A percentile compares a stretch with the other conserved stretches of the same genome.
These are phyloP conservation scores for Porcisia hertigi DNA, from an alignment of 208 protist species.

Conservation along the genomic window DNA sequence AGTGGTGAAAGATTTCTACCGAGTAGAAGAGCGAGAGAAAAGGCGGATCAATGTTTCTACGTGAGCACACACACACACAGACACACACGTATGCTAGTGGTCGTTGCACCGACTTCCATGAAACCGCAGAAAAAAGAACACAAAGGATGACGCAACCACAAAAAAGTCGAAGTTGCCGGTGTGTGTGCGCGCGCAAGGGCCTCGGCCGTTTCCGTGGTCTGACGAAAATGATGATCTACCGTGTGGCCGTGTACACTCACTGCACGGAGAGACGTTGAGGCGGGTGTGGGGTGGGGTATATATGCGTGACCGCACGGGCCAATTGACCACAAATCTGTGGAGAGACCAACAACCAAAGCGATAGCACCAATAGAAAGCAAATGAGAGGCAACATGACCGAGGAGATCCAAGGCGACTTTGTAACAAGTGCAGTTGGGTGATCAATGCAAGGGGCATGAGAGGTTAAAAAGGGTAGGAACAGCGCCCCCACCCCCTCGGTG, in stretches of 20 bases:
- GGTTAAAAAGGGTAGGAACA: background rate
- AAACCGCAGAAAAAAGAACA: background rate
- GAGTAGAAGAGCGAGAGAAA: background rate
- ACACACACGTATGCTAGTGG: background rate
- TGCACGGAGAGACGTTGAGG: background rate
- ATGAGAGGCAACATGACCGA: background rate
- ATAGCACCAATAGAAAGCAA: background rate
- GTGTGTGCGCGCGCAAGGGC: background rate
- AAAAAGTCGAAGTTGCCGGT: background rate
- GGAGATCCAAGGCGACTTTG: background rate
- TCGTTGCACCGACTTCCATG: background rate
- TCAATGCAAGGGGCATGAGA: background rate
- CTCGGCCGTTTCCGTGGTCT: background rate
- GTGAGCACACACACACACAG: background rate
- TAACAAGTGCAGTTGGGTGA: conserved; percentile 1
- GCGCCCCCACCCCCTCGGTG: background rate
- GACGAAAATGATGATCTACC: background rate
- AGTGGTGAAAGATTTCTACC: background rate
- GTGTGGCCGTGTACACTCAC: background rate
- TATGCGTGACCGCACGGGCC: background rate
- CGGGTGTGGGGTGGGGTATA: background rate
- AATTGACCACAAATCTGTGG: background rate
- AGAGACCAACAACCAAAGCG: background rate
- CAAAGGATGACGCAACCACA: background rate
- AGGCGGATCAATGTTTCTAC: background rate